These are phyloP conservation scores for Gynostemma pentaphyllum DNA, from an alignment of 306 rosid species.

Conservation along the genomic window DNA sequence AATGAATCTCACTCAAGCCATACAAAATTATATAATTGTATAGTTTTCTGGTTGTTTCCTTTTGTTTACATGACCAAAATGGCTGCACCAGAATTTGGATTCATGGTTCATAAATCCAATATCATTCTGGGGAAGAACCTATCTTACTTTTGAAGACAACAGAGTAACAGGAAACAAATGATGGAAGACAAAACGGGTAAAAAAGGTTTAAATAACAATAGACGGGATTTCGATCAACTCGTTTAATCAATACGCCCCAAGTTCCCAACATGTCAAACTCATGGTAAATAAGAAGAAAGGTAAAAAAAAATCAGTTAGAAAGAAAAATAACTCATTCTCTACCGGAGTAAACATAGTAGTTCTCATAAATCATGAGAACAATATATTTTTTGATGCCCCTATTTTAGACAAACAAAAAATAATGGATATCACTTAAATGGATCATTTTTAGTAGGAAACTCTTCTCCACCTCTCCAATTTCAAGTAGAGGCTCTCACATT, in stretches of 20 bases:
- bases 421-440: neutral
- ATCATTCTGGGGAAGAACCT: neutral
- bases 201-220: too few relatives aligned
- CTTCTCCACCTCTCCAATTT: neutral
- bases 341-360: neutral
- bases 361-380: neutral
- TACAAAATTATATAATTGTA: too few relatives aligned
- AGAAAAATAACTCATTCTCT: neutral
- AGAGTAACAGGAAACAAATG: too few relatives aligned
- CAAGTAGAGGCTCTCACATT: too few relatives aligned
- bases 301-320: neutral
- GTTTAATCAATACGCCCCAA: too few relatives aligned
- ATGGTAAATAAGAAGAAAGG: too few relatives aligned
- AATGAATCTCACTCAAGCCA: too few relatives aligned
- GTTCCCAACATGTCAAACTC: too few relatives aligned
- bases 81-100: neutral
- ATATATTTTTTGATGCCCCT: neutral
- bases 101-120: neutral
- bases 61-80: neutral
- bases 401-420: neutral
- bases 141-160: neutral
- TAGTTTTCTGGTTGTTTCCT: neutral
- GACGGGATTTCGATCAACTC: too few relatives aligned
- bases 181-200: neutral
- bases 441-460: neutral